Base-by-base conservation (phyloP, 306 rosid species). In the Purshia tridentata region DNA sequence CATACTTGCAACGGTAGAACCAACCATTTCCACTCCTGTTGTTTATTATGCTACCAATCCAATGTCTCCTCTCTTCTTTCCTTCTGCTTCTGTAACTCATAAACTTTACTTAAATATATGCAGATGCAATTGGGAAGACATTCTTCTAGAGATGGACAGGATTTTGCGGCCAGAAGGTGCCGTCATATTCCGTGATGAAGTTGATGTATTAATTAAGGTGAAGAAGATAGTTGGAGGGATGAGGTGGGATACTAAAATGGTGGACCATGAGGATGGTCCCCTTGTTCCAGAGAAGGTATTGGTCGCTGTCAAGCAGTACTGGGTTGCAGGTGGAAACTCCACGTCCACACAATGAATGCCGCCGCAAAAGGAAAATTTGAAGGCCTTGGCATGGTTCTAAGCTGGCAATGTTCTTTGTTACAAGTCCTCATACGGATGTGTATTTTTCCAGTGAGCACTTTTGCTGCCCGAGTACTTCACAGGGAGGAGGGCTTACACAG, bases 251-350 rank as follows among this genome's bases (percentile, higher is more conserved):
- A 76, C 91, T 3, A 94, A 88, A 89, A 64, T 94, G 96, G 92
- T 89, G 66, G 98, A 94, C 82, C 98, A 91, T 51, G 98, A 94
- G 70, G 97, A 94, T 72, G 97, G 98, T 12, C 98, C 98, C 1
- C 92, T 94, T 50, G 90, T 94, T 57, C 87, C 98, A 5, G 96
- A 88, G 86, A 94, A 94, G 89, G 75, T 94, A 68, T 84, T 94
- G 76, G 61, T 94, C 72, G 97, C 95, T 41, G 98, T 94, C 49
- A 94, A 94, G 86, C 97, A 88, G 78, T 94, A 94, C 70, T 94
- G 98, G 98, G 95, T 88, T 80, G 72, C 64, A 51, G 92, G 76
- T 74, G 84, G 88, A 62, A 94, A 94, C 87, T 53, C 85, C 78
- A 89, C 96, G 39, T 84, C 89, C 69, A 37, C 88, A 10, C 85